Percentiles rank a stretch among this genome's conserved stretches.
Evolutionary conservation across 2,329 filamentous ascomycete genomes (phyloP).

Genomic region (Hymenoscyphus occultus): DNA sequence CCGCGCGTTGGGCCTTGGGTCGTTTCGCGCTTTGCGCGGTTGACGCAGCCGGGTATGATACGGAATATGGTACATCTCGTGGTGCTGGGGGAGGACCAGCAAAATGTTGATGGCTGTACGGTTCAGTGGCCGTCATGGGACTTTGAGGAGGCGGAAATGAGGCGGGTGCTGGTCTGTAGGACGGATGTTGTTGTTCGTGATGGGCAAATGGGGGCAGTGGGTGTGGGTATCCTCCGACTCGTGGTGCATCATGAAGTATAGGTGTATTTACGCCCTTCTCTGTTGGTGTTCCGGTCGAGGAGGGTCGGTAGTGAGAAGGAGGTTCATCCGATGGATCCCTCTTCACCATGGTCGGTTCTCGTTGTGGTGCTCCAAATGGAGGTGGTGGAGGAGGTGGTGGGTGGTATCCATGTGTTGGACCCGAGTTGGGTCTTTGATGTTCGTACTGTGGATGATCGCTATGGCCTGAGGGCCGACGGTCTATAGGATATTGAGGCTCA

Average conservation of each 20-base stretch:
- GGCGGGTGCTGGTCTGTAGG: slow-evolving; percentile 20
- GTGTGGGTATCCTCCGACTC: slow-evolving; percentile 11
- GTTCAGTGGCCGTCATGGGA: slow-evolving; percentile 31
- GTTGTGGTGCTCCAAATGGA: slow-evolving; percentile 40
- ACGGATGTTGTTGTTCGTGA: slow-evolving; percentile 18
- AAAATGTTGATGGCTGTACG: slow-evolving; percentile 24
- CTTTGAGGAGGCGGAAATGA: slow-evolving; percentile 28
- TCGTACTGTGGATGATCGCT: slow-evolving; percentile 48
- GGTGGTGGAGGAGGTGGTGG: slow-evolving; percentile 35
- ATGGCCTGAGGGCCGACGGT: slow-evolving; percentile 56
- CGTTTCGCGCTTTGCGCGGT: slow-evolving; percentile 17
- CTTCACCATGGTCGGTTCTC: slow-evolving; percentile 53
- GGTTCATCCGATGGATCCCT: slow-evolving; percentile 44
- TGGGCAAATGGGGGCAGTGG: slow-evolving; percentile 25
- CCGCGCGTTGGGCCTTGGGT: slow-evolving; percentile 33
- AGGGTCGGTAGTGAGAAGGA: slow-evolving; percentile 38
- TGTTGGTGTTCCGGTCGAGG: slow-evolving; percentile 29
- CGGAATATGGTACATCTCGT: slow-evolving; percentile 25
- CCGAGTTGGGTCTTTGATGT: slow-evolving; percentile 36
- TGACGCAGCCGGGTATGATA: slow-evolving; percentile 25
- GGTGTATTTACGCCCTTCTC: slow-evolving; percentile 30
- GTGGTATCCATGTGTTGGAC: slow-evolving; percentile 31
- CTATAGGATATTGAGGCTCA: slow-evolving; percentile 42
- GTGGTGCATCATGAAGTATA: slow-evolving; percentile 29
- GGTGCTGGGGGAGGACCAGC: slow-evolving; percentile 17